These are phyloP conservation scores for Allantophomopsis lycopodina DNA, from an alignment of 2,329 filamentous ascomycete species.

Conservation along the genomic window DNA sequence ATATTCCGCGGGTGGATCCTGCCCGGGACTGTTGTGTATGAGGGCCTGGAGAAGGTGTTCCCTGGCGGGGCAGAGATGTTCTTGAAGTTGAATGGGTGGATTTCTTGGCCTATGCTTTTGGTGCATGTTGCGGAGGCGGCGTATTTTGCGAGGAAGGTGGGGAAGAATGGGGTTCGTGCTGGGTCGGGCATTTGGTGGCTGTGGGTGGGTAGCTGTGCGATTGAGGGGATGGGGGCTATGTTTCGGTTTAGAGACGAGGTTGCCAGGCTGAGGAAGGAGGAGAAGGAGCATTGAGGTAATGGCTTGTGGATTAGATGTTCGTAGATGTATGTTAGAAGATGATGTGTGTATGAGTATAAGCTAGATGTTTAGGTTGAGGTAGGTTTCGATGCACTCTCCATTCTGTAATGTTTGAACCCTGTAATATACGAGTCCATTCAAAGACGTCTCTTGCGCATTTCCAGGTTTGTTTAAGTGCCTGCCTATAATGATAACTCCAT, in stretches of 20 bases:
- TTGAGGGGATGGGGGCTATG: conserved; percentile 33
- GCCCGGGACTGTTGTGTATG: conserved; percentile 3
- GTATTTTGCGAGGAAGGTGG: conserved; percentile 32
- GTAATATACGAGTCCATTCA: no score
- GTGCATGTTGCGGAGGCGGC: conserved; percentile 55
- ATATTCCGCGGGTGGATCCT: conserved; percentile 19
- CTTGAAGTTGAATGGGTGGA: conserved; percentile 39
- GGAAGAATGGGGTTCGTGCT: conserved; percentile 30
- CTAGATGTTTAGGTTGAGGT: no score
- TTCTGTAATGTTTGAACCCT: no score
- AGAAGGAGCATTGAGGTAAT: not conserved
- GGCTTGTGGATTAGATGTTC: not conserved
- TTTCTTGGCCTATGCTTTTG: conserved; percentile 43
- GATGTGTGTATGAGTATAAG: no score
- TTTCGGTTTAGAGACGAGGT: not conserved
- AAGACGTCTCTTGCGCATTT: no score
- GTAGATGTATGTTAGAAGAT: no score
- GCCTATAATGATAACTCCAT: no score
- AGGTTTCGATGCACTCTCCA: no score
- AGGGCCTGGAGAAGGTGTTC: conserved; percentile 26
- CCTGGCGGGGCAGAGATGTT: conserved; percentile 45
- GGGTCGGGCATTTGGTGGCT: conserved; percentile 32
- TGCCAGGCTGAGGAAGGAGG: not conserved
- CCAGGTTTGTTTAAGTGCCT: no score
- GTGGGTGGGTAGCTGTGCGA: conserved; percentile 37